These are phyloP conservation scores for Vigna unguiculata DNA, from an alignment of 306 rosid genomes.

Conservation along the genomic window DNA sequence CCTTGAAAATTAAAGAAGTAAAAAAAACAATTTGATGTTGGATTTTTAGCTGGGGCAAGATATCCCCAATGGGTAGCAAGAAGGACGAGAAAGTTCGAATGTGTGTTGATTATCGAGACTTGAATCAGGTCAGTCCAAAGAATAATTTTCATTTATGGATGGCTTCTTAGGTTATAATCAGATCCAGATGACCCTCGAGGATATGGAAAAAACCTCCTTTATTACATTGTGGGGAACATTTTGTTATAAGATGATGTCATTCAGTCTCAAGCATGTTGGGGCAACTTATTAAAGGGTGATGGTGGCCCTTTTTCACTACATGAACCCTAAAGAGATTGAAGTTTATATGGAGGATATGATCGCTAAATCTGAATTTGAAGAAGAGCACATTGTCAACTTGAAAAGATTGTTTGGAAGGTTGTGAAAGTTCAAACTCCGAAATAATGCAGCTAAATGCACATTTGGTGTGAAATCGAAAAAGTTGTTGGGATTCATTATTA, in stretches of 20 bases:
- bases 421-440: not conserved
- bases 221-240: too few relatives aligned
- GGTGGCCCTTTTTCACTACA: not conserved
- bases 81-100: too few relatives aligned
- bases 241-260: not conserved
- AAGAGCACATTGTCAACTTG: not conserved
- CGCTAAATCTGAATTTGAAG: not conserved
- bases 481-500: not conserved
- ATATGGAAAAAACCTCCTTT: too few relatives aligned
- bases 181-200: too few relatives aligned
- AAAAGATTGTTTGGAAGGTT: not conserved
- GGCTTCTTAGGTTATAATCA: too few relatives aligned
- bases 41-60: too few relatives aligned
- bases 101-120: too few relatives aligned
- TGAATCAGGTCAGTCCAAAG: too few relatives aligned
- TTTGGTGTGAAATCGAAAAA: not conserved
- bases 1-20: too few relatives aligned
- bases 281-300: not conserved
- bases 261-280: not conserved
- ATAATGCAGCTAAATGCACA: not conserved
- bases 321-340: not conserved
- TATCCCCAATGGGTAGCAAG: too few relatives aligned
- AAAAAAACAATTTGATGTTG: too few relatives aligned
- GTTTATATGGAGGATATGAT: not conserved
- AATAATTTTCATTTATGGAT: too few relatives aligned